Base-by-base conservation (phyloP, 1,139 yeast genomes). In the Yamadazyma triangularis region DNA sequence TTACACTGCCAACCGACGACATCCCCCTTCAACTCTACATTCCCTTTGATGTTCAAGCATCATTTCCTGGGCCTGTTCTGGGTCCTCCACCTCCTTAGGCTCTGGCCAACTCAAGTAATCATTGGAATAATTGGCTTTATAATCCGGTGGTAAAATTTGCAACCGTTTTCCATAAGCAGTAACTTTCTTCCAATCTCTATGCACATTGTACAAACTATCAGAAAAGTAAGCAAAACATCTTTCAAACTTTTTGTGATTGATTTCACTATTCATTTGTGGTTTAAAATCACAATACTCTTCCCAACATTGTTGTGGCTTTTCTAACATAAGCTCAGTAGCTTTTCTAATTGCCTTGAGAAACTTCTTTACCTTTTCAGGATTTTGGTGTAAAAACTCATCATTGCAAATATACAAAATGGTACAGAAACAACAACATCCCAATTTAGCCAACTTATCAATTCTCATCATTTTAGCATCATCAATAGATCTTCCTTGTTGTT, bases 401-500 rank as follows among this genome's bases (percentile, higher is more conserved):
- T 73, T 73, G 44, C 64, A 65, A 46, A 73, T 73, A 62, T 71
- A 73, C 48, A 73, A 58, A 39, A 73, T 68, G 25, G 78, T 69
- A 45, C 79, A 73, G 69, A 73, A 73, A 44, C 79, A 73, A 49
- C 79, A 73, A 50, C 79, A 73, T 9, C 79, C 79, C 39, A 73
- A 60, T 42, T 73, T 74, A 25, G 79, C 79, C 46, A 73, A 60
- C 43, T 66, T 61, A 47, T 73, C 79, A 43, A 73, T 73, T 53
- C 79, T 63, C 45, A 73, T 56, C 79, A 73, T 72, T 44, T 70
- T 65, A 33, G 73, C 79, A 29, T 70, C 77, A 23, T 55, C 48
- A 25, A 58, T 54, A 24, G 70, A 64, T 45, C 70, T 64, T 19
- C 76, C 76, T 39, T 63, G 57, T 16, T 51, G 41, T 39, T 56